Evolutionary conservation across 164 flowering plant genomes (phyloP), one percentile per base, ranked within the genome.

Genomic region (Umbilicus rupestris): DNA sequence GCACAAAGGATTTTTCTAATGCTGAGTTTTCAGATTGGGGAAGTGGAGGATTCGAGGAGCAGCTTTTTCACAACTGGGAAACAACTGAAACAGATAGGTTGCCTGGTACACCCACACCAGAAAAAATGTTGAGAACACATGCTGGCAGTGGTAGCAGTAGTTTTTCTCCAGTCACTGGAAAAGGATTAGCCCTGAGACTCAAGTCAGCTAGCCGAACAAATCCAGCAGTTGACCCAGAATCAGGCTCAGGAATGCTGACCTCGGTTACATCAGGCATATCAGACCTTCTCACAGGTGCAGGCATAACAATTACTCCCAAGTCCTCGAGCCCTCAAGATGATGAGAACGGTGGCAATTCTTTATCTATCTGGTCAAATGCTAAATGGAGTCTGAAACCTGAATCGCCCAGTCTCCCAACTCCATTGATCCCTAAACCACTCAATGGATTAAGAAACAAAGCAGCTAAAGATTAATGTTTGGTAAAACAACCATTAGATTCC

Each of bases 351-450:
- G 64, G 78, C 0, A 63, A 8, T 17, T 42, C 67, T 31, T 44
- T 29, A 7, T 22, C 60, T 45, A 17, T 81, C 5, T 83, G 93
- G 88, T 73, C 84, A 55, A 74, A 82, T 17, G 39, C 89, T 6
- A 87, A 71, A 66, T 82, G 94, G 96, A 85, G 73, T 58, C 75
- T 85, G 77, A 92, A 80, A 71, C 74, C 85, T 3, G 97, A 92
- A 66, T 70, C 85, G 49, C 94, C 82, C 65, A 74, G 82, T 22
- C 63, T 77, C 44, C 75, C 84, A 11, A 62, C 78, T 7, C 68
- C 83, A 45, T 77, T 84, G 26, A 80, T 84, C 47, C 65, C 84
- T 28, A 84, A 73, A 73, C 92, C 97, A 22, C 80, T 88, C 58
- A 91, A 91, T 76, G 87, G 91, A 33, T 71, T 88, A 58, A 77